phyloP scores from a whole-genome alignment of 768 basidiomycete species.

The Vishniacozyma victoriae region DNA sequence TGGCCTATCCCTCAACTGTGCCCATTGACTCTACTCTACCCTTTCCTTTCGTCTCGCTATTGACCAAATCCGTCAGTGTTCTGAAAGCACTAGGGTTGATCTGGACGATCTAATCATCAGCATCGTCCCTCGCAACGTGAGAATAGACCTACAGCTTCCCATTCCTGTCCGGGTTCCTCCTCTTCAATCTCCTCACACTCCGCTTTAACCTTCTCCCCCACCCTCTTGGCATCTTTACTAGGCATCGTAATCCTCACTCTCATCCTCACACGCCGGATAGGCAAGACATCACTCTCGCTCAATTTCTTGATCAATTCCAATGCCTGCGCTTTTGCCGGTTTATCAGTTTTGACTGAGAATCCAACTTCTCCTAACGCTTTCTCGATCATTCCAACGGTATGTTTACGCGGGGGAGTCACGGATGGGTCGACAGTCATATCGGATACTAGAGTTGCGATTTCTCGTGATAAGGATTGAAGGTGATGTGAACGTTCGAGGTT shows the following conservation, averaged over 20 bases:
- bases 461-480: constrained; percentile 68
- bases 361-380: constrained; percentile 96
- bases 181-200: constrained; percentile 77
- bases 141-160: constrained; percentile 68
- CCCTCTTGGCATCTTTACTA: constrained; percentile 58
- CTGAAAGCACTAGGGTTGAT: constrained; percentile 92
- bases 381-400: constrained; percentile 92
- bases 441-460: constrained; percentile 89
- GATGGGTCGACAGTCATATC: constrained; percentile 93
- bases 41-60: constrained; percentile 82
- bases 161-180: constrained; percentile 68
- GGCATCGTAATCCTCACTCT: constrained; percentile 77
- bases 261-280: constrained; percentile 91
- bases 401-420: constrained; percentile 65
- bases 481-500: constrained; percentile 96
- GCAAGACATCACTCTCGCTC: constrained; percentile 50
- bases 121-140: neutral
- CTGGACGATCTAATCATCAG: constrained; percentile 63
- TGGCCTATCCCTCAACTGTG: constrained; percentile 19
- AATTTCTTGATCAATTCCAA: constrained; percentile 34
- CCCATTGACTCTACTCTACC: constrained; percentile 69
- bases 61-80: constrained; percentile 77
- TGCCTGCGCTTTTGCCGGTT: constrained; percentile 84
- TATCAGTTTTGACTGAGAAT: constrained; percentile 79
- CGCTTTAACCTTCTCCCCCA: constrained; percentile 66